Evolutionary conservation across 192 early-diverging fungal species (phyloP).

Genomic region (Gryganskiella cystojenkinii): DNA sequence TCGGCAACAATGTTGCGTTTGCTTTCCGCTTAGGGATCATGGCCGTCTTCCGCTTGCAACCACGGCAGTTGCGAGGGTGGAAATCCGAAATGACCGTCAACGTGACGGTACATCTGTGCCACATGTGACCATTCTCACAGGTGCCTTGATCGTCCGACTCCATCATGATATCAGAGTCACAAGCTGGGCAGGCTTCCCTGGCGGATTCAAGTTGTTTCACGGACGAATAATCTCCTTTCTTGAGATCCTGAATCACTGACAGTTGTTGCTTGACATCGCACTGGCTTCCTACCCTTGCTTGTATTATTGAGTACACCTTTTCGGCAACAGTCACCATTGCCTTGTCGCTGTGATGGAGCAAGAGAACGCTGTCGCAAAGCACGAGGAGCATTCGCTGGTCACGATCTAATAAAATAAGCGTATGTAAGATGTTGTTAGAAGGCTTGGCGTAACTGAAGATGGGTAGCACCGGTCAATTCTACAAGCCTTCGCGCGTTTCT

Average conservation of each 20-base stretch:
- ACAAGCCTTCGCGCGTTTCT: background rate
- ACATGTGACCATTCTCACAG: slow-evolving; percentile 26
- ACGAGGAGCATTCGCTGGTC: slow-evolving; percentile 22
- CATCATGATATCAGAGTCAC: slow-evolving; percentile 16
- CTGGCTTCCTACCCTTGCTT: background rate
- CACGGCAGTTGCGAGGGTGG: slow-evolving; percentile 34
- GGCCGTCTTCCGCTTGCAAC: slow-evolving; percentile 33
- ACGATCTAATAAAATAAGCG: background rate
- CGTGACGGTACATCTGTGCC: slow-evolving; percentile 36
- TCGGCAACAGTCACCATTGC: slow-evolving; percentile 14
- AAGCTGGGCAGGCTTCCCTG: slow-evolving; percentile 39
- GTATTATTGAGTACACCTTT: slow-evolving; percentile 11
- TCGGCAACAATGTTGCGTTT: background rate
- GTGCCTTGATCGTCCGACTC: slow-evolving; percentile 7
- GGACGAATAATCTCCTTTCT: background rate
- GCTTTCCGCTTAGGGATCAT: slow-evolving; percentile 6
- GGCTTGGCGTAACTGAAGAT: background rate
- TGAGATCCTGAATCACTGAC: slow-evolving; percentile 13
- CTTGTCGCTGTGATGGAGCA: slow-evolving; percentile 23
- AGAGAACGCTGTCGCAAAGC: slow-evolving; percentile 30
- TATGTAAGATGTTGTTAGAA: background rate
- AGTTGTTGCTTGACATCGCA: slow-evolving; percentile 20
- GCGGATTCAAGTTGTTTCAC: background rate
- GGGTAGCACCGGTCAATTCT: no score
- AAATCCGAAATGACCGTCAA: slow-evolving; percentile 33